A percentile compares a stretch with the other conserved stretches of the same genome.
phyloP scores from a whole-genome alignment of 345 rosid genomes.

The Fremontodendron californicum region DNA sequence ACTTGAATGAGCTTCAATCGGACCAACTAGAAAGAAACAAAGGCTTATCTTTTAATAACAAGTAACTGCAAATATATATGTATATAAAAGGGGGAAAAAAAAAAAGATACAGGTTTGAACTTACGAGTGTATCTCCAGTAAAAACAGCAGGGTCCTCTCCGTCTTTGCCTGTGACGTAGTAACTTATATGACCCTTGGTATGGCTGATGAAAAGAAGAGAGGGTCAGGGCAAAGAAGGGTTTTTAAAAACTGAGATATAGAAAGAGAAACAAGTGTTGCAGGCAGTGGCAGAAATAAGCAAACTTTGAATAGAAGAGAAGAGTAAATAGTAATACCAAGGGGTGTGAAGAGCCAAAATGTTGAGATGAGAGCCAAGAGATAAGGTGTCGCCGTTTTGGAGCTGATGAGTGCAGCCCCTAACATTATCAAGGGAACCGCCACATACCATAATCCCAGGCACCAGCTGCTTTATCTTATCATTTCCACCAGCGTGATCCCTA shows the following conservation, averaged over 20 bases:
- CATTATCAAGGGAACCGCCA: slow-evolving; percentile 86
- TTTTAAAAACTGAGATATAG: background rate
- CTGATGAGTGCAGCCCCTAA: slow-evolving; percentile 64
- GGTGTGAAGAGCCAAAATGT: slow-evolving; percentile 74
- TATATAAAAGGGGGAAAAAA: background rate
- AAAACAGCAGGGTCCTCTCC: slow-evolving; percentile 60
- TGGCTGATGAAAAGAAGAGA: slow-evolving; percentile 48
- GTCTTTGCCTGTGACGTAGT: slow-evolving; percentile 45
- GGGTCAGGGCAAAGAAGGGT: background rate
- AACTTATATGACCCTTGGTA: slow-evolving; percentile 84
- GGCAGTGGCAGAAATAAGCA: background rate
- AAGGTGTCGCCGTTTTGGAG: slow-evolving; percentile 72
- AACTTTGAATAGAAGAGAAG: background rate
- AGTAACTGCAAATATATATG: background rate
- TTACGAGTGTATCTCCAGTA: slow-evolving; percentile 89
- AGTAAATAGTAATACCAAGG: slow-evolving; percentile 50
- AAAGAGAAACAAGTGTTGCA: background rate
- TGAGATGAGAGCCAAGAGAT: slow-evolving; percentile 46
- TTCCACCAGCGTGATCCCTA: slow-evolving; percentile 98
- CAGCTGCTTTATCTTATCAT: slow-evolving; percentile 66
- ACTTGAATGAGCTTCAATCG: slow-evolving; percentile 1
- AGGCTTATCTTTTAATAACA: background rate
- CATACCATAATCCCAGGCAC: slow-evolving; percentile 76
- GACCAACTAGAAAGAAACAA: background rate
- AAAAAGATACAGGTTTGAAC: slow-evolving; percentile 14